Conservation (phyloP, 345 rosid species). For the Ceriops decandra region DNA sequence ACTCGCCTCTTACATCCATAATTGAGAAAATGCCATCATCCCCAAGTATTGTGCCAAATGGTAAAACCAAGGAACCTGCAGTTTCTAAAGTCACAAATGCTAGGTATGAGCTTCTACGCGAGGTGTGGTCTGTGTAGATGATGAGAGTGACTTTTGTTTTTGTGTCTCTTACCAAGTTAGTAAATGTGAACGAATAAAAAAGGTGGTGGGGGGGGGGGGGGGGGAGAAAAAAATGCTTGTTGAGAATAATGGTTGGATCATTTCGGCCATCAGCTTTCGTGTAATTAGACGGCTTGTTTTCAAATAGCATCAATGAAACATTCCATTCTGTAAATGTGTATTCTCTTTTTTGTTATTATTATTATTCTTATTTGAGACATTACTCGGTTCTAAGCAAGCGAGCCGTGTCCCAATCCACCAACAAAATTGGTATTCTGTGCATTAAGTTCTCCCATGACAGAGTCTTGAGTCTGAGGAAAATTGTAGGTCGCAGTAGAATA, state of each 20-base stretch:
- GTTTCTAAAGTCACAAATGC: conserved; percentile 32
- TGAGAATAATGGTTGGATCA: too few relatives aligned
- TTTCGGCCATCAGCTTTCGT: conserved; percentile 2
- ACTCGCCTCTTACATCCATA: conserved; percentile 64
- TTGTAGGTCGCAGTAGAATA: too few relatives aligned
- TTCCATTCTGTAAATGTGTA: too few relatives aligned
- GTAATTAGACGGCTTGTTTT: conserved; percentile 7
- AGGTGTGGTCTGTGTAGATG: conserved; percentile 65
- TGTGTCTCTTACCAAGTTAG: not conserved
- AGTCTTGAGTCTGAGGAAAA: too few relatives aligned
- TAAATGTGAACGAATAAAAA: conserved; percentile 1
- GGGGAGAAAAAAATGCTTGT: not conserved
- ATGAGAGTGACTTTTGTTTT: not conserved
- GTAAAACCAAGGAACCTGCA: conserved; percentile 24
- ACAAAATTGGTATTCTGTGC: too few relatives aligned
- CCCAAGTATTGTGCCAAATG: conserved; percentile 24
- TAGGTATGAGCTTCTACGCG: conserved; percentile 75
- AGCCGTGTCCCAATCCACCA: too few relatives aligned
- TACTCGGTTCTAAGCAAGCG: too few relatives aligned
- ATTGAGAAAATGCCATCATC: conserved; percentile 44
- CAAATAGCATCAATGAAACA: not conserved
- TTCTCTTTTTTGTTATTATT: too few relatives aligned
- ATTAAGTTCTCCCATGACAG: too few relatives aligned
- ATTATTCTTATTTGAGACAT: too few relatives aligned
- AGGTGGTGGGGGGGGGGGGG: not conserved